Conservation (phyloP, 257 asterid species). For the Fraxinus cuspidata region DNA sequence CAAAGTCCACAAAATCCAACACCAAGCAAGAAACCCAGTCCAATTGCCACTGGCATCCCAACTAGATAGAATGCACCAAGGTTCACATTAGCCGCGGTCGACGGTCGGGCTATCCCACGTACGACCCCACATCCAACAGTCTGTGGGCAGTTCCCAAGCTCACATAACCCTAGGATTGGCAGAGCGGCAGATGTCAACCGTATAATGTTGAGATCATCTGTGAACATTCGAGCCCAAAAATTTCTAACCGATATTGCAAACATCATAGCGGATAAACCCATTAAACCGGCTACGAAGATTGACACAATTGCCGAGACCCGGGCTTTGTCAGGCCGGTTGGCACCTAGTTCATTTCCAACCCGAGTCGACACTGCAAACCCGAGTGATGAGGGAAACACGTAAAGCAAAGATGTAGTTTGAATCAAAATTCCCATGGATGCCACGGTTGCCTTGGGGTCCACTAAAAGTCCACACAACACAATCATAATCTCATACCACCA, state of each 20-base stretch:
- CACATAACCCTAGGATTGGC: conserved; percentile 80
- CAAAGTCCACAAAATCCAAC: conserved; percentile 81
- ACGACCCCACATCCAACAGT: conserved; percentile 86
- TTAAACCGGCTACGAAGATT: conserved; percentile 44
- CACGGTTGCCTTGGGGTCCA: conserved; percentile 76
- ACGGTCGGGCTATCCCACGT: conserved; percentile 79
- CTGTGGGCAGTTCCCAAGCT: conserved; percentile 90
- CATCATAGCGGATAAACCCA: conserved; percentile 61
- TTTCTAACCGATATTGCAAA: conserved; percentile 48
- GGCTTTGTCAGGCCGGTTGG: conserved; percentile 62
- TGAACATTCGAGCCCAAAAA: conserved; percentile 70
- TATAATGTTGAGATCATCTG: conserved; percentile 43
- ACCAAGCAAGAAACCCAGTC: conserved; percentile 54
- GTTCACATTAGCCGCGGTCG: conserved; percentile 82
- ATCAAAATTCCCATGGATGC: conserved; percentile 81
- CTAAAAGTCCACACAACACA: conserved; percentile 65
- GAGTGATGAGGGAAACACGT: conserved; percentile 68
- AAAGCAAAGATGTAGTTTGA: conserved; percentile 73
- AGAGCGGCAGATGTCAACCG: conserved; percentile 66
- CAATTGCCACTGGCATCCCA: conserved; percentile 82
- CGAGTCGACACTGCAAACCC: conserved; percentile 77
- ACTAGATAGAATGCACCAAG: conserved; percentile 79
- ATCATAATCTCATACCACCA: conserved; percentile 97
- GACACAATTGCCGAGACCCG: conserved; percentile 51
- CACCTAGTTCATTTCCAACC: conserved; percentile 83